Base-by-base conservation (phyloP, 345 rosid genomes). In the Ceriops decandra region DNA sequence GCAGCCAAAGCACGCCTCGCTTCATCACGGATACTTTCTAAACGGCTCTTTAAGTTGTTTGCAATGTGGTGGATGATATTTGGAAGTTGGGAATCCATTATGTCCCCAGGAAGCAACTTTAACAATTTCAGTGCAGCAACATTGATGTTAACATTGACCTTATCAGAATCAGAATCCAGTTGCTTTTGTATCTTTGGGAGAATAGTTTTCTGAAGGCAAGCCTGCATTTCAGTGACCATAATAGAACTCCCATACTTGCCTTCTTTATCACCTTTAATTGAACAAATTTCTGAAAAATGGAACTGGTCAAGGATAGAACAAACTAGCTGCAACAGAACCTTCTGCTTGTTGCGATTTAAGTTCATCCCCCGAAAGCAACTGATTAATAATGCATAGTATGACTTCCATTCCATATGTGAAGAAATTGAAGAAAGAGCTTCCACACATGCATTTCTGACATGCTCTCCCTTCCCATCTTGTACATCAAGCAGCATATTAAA, bases 1-100 rank as follows among this genome's bases (percentile, higher is more conserved):
- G 89, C 93, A 69, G 82, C 86, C 80, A 95, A 82, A 80, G 93
- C 98, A 63, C 68, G 58, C 81, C 99, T 87, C 32, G 98, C 97
- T 68, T 90, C 92, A 75, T 85, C 85, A 51, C 96, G 96, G 26
- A 73, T 69, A 58, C 87, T 84, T 62, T 83, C 96, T 66, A 79
- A 33, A 59, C 89, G 95, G 62, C 68, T 87, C 88, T 89, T 95
- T 57, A 87, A 69, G 79, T 85, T 86, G 68, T 84, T 91, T 52
- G 91, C 82, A 42, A 87, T 76, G 53, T 82, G 87, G 69, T 90
- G 90, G 76, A 91, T 68, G 31, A 95, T 84, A 78, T 86, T 83
- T 8, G 95, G 88, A 72, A 91, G 86, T 70, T 87, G 92, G 20
- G 89, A 77, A 57, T 91, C 87, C 90, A 95, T 76, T 62, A 77